phyloP scores from a whole-genome alignment of 257 asterid species.

The Gentiana straminea region DNA sequence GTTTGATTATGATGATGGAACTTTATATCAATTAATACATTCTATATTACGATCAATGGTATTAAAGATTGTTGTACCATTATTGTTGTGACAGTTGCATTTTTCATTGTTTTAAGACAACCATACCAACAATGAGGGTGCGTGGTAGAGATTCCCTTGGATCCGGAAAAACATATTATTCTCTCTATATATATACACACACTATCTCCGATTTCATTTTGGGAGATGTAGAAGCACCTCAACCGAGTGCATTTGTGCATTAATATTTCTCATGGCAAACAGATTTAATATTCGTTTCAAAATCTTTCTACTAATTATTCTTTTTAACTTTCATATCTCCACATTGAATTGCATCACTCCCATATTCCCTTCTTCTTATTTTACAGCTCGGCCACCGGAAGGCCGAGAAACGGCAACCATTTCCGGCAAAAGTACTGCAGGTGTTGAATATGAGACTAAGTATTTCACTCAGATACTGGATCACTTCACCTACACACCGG shows the following conservation, averaged over 20 bases:
- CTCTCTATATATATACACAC: no score
- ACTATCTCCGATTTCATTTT: no score
- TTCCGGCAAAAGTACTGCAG: conserved; percentile 9
- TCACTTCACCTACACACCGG: conserved; percentile 70
- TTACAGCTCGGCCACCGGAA: conserved; percentile 18
- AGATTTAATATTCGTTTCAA: neutral
- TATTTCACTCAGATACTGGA: conserved; percentile 73
- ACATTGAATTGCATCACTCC: conserved; percentile 10
- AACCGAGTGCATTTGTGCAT: neutral
- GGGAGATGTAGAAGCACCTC: no score
- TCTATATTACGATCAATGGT: no score
- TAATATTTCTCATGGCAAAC: conserved; percentile 4
- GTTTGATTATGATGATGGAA: no score
- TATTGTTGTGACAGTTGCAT: no score
- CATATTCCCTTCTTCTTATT: conserved; percentile 16
- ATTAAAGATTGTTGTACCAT: no score
- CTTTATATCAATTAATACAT: no score
- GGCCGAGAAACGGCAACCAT: conserved; percentile 1
- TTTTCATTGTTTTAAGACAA: no score
- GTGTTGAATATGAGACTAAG: conserved; percentile 38
- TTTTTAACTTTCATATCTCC: neutral
- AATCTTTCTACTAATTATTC: neutral
- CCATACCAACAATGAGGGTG: no score
- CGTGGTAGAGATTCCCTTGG: no score
- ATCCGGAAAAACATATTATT: no score